Base-by-base conservation (phyloP, 768 basidiomycete genomes). In the Lanmaoa pseudosensibilis region DNA sequence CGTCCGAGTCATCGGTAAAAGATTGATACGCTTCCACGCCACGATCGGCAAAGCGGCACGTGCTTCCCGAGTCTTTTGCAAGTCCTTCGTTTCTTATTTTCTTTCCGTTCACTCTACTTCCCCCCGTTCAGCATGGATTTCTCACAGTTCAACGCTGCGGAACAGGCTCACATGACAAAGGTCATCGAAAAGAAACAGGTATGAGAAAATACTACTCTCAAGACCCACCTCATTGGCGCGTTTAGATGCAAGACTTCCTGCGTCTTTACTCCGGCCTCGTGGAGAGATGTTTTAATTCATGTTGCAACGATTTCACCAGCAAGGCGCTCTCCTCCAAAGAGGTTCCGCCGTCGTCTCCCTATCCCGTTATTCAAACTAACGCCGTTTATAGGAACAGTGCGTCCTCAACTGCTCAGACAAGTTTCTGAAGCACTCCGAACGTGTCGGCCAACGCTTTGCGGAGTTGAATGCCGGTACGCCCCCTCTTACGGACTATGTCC, bases 171-270 rank as follows among this genome's bases (percentile, higher is more conserved):
- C 72, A 93, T 99, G 87, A 90, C 84, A 56, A 89, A 86, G 69
- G 75, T 94, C 68, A 94, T 99, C 52, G 96, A 98, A 78, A 94
- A 92, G 79, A 94, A 92, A 80, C 96, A 98, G 87, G 95, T 89
- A 57, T 54, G 78, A 57, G 23, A 53, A 40, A 34, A 36, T 15
- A 27, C 16, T 6, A 5, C 6, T 7, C 52, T 27, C 58, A 40
- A 59, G 41, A 44, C 36, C 9, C 39, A 33, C 40, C 53, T 40
- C 56, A 67, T 38, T 13, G 19, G 11, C 50, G 21, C 45, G 69
- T 39, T 16, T 27, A 98, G 95, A 96, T 99, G 94, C 92, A 96
- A 81, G 96, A 98, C 78, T 98, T 99, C 68, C 80, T 99, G 80
- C 83, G 82, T 68, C 87, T 98, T 75, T 98, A 99, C 75, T 90